Evolutionary conservation across 768 basidiomycete species (phyloP), one percentile per base, ranked within the genome.

Genomic region (Multifurca ochricompacta): DNA sequence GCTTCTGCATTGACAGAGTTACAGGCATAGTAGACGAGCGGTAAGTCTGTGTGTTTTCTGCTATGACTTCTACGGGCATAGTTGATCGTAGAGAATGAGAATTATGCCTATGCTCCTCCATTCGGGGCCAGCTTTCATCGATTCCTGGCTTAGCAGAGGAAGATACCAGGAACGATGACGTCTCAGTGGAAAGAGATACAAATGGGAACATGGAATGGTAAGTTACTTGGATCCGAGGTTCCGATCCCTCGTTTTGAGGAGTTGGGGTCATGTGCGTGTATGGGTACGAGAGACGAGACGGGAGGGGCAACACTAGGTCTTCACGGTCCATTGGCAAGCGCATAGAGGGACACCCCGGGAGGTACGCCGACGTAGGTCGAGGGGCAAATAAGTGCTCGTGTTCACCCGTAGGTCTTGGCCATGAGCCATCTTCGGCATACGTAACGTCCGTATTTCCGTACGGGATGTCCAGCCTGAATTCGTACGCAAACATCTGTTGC

Each of bases 401-500:
- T 4, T 8, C 32, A 40, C 47, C 34, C 10, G 21, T 18, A 5
- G 8, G 10, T 23, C 45, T 23, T 41, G 45, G 31, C 16, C 6
- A 36, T 23, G 43, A 36, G 32, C 35, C 43, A 10, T 39, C 44
- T 16, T 42, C 44, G 23, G 10, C 32, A 34, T 27, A n/a, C 8
- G 45, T 42, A 32, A 27, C 1, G n/a, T 41, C 27, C 19, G 6
- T 30, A 16, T 9, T 43, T 7, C 41, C 11, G 34, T 23, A 37
- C 18, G 34, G 49, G 16, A 42, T 25, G n/a, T 53, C 46, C 34
- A 61, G 9, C 41, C 19, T 45, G 35, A 61, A 61, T 35, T 61
- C 60, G 36, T 61, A 54, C 21, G 52, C 50, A 27, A 51, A 61
- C 60, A 61, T 61, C 43, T 61, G 53, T n/a, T 51, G 53, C 1